phyloP scores from a whole-genome alignment of 179 eudicot genomes.

The Gypsophila paniculata region DNA sequence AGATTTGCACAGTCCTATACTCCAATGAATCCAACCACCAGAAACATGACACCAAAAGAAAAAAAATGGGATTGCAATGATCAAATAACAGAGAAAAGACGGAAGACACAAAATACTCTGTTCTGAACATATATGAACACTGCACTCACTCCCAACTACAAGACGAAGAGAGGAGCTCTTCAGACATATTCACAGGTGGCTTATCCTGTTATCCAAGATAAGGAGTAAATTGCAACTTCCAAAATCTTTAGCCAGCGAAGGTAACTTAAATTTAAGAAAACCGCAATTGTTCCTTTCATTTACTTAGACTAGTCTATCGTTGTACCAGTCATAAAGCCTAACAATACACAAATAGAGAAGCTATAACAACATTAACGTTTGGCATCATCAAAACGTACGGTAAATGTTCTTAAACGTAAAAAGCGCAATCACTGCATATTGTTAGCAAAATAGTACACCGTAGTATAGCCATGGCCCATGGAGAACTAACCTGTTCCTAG shows the following conservation, averaged over 20 bases:
- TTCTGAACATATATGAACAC: too few species aligned
- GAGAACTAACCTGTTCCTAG: slow-evolving; percentile 6
- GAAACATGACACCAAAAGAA: slow-evolving; percentile 6
- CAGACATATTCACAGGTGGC: background rate
- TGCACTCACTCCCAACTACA: too few species aligned
- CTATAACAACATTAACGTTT: background rate
- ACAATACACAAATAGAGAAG: background rate
- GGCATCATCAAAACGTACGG: background rate
- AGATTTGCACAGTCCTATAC: background rate
- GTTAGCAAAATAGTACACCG: background rate
- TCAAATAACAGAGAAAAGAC: too few species aligned
- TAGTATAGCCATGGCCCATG: background rate
- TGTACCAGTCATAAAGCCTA: background rate
- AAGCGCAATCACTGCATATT: slow-evolving; percentile 12
- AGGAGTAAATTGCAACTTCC: background rate
- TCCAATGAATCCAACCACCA: background rate
- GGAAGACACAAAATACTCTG: too few species aligned
- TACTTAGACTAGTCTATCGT: background rate
- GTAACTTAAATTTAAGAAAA: background rate
- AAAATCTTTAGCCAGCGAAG: background rate
- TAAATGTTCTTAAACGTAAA: background rate
- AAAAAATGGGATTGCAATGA: background rate
- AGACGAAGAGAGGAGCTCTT: too few species aligned
- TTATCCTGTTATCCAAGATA: too few species aligned
- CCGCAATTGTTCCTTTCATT: background rate